These are phyloP conservation scores for Neurospora tetraspora DNA, from an alignment of 495 filamentous ascomycete species.

Conservation along the genomic window DNA sequence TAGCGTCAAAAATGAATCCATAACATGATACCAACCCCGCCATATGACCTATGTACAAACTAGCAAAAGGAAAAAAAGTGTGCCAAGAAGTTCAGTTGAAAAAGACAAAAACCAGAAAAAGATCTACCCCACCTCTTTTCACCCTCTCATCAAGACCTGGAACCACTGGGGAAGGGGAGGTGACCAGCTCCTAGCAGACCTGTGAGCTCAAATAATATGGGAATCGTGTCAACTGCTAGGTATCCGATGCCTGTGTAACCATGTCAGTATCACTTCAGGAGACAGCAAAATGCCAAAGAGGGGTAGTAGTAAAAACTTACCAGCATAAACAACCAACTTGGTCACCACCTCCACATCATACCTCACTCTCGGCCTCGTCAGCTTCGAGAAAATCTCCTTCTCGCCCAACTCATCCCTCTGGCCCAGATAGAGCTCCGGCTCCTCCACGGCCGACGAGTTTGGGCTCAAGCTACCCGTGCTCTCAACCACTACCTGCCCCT, in stretches of 20 bases:
- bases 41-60: background rate
- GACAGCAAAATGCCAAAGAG: background rate
- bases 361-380: slow-evolving; percentile 79
- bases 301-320: slow-evolving; percentile 30
- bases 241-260: slow-evolving; percentile 51
- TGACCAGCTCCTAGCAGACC: slow-evolving; percentile 41
- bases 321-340: slow-evolving; percentile 89
- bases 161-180: background rate
- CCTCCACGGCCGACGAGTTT: slow-evolving; percentile 3
- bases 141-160: background rate
- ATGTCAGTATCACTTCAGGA: too few species aligned
- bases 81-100: background rate
- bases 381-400: slow-evolving; percentile 71
- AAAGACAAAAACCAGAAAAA: background rate
- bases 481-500: slow-evolving; percentile 56
- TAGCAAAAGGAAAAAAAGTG: background rate
- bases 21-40: background rate
- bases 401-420: slow-evolving; percentile 48
- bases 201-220: slow-evolving; percentile 54
- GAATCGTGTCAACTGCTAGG: slow-evolving; percentile 58
- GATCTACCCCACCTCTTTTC: background rate
- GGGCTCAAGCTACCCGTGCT: slow-evolving; percentile 3
- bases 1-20: background rate
- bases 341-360: slow-evolving; percentile 98
- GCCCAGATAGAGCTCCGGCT: slow-evolving; percentile 23